Evolutionary conservation across 371 early-diverging fungal genomes (phyloP).

Genomic region (Lichtheimia ramosa): DNA sequence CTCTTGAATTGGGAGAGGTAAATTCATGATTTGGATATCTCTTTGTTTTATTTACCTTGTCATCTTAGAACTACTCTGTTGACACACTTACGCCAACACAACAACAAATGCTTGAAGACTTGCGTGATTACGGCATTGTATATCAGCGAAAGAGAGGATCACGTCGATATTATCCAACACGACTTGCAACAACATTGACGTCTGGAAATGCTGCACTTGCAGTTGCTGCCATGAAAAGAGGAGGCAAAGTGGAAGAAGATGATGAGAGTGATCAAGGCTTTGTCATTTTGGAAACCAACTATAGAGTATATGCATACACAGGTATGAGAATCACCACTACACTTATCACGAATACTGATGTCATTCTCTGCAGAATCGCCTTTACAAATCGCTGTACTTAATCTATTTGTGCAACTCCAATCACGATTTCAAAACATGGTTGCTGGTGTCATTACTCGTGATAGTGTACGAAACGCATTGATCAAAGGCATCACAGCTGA

Average conservation of each 20-base stretch:
- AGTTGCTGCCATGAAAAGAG: constrained; percentile 16
- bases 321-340: constrained; percentile 35
- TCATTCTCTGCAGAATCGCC: constrained; percentile 66
- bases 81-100: constrained; percentile 85
- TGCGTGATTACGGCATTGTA: constrained; percentile 87
- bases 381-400: constrained; percentile 96
- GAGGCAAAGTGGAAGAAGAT: constrained; percentile 30
- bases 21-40: neutral
- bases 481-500: constrained; percentile 95
- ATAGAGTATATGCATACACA: constrained; percentile 95
- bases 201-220: constrained; percentile 67
- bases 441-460: constrained; percentile 89
- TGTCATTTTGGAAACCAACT: constrained; percentile 91
- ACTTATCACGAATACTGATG: neutral
- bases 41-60: neutral
- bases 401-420: constrained; percentile 86
- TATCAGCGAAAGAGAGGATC: constrained; percentile 85
- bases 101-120: constrained; percentile 81
- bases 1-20: constrained; percentile 86
- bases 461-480: constrained; percentile 89
- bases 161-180: constrained; percentile 86
- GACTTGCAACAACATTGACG: constrained; percentile 89
- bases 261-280: constrained; percentile 68
- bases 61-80: constrained; percentile 73
- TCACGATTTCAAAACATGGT: constrained; percentile 95